Base-by-base conservation (phyloP, 2,329 filamentous ascomycete genomes). In the Penicillium sp. region DNA sequence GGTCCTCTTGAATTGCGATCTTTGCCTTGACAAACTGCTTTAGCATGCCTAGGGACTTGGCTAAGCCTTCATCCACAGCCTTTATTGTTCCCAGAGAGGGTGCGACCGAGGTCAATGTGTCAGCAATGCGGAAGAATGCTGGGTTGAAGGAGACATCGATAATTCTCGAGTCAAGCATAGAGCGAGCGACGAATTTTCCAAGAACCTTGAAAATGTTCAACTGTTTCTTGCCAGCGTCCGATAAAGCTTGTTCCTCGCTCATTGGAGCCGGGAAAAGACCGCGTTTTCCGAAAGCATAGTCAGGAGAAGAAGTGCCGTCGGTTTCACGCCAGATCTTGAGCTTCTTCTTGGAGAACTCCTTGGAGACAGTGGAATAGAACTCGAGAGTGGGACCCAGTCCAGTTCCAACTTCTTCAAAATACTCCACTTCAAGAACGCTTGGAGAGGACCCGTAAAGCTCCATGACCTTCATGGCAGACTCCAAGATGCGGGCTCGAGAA, bases 381-480 rank as follows among this genome's bases (percentile, higher is more conserved):
- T 99, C 95, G 14, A 99, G 83, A 0, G 95, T 99, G 4, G 95
- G 95, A 0, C 95, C 95, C 46, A 99, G 82, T 47, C 95, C 95
- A 24, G 96, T 99, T 55, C 95, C 95, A 22, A 99, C 95, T 76
- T 99, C 95, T 68, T 98, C 95, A 65, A 99, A 99, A 70, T 99
- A 99, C 70, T 99, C 96, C 2, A 99, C 93, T 70, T 99, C 95
- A 0, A 99, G 79, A 27, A 98, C 90, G 72, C 93, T 98, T 57
- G 96, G 91, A 1, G 93, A 96, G n/a, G 91, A 91, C 0, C 95
- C 95, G 68, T 99, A 99, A 3, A 98, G 84, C 67, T 99, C 93
- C 93, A 99, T 98, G 29, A 99, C 95, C 75, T 99, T 99, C 73
- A 98, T 82, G 0, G 95, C 95, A 14, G 95, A 98, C 72, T 99